Evolutionary conservation across 768 basidiomycete genomes (phyloP).

Genomic region (Pleurotus eryngii): DNA sequence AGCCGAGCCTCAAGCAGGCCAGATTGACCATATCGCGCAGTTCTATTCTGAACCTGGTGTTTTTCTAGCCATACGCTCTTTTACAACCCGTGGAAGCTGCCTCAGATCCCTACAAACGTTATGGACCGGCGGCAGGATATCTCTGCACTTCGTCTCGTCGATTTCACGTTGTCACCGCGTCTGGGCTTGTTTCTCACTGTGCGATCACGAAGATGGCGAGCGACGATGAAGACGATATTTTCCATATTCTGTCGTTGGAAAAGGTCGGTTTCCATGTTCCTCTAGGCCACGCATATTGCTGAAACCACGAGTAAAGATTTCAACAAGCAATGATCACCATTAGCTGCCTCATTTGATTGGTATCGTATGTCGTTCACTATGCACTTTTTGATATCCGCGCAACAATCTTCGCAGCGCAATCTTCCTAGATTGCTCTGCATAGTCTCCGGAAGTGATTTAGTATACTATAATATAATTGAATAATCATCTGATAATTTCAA

Average conservation of each 20-base stretch:
- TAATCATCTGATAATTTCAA: no score
- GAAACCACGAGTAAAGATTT: no score
- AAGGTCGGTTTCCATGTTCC: not conserved
- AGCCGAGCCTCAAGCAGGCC: not conserved
- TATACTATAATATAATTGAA: no score
- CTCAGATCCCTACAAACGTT: constrained; percentile 11
- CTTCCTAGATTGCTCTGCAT: no score
- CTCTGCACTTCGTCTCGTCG: constrained; percentile 1
- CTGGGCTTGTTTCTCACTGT: constrained; percentile 9
- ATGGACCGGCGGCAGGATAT: constrained; percentile 12
- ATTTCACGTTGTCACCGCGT: constrained; percentile 5
- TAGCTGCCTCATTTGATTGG: no score
- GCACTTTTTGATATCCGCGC: no score
- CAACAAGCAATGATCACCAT: no score
- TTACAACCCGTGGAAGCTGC: not conserved
- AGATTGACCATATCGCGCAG: constrained; percentile 7
- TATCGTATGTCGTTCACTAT: no score
- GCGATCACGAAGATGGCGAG: constrained; percentile 1
- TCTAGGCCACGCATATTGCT: no score
- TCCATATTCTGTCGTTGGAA: not conserved
- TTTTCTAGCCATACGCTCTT: constrained; percentile 4
- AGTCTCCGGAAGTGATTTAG: no score
- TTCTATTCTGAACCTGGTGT: not conserved
- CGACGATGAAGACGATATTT: not conserved
- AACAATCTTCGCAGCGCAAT: no score